Percentiles rank a stretch among this genome's conserved stretches.
Evolutionary conservation across 768 basidiomycete species (phyloP).

Genomic region (Leccinum ochraceum): DNA sequence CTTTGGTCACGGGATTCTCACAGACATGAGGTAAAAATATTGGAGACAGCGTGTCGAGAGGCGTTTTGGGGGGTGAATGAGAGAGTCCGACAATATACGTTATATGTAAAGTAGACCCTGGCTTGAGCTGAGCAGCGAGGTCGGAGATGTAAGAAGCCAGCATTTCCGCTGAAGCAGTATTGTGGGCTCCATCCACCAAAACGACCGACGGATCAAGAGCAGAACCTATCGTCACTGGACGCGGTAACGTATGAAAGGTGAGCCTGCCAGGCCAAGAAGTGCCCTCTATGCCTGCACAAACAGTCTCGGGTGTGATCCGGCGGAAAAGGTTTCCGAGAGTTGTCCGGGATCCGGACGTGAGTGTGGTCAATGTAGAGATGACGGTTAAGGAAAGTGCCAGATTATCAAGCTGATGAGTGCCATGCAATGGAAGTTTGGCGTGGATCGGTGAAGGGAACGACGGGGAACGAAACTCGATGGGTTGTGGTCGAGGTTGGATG

Average conservation of each 20-base stretch:
- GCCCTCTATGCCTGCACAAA: conserved; percentile 57
- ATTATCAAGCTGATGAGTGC: conserved; percentile 85
- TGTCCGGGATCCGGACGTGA: conserved; percentile 32
- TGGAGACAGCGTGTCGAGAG: conserved; percentile 67
- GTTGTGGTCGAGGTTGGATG: conserved; percentile 40
- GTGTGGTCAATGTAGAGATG: conserved; percentile 55
- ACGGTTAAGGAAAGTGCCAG: conserved; percentile 67
- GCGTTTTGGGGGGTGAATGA: conserved; percentile 83
- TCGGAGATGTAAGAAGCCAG: conserved; percentile 60
- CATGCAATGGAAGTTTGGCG: conserved; percentile 65
- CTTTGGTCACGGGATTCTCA: conserved; percentile 29
- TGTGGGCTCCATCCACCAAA: conserved; percentile 94
- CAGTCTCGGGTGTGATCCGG: conserved; percentile 46
- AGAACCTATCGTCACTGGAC: conserved; percentile 19
- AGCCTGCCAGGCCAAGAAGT: conserved; percentile 84
- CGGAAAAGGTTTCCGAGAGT: conserved; percentile 9
- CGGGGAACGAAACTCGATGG: conserved; percentile 44
- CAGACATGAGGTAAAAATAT: conserved; percentile 50
- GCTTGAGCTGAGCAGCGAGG: conserved; percentile 31
- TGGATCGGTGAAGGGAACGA: conserved; percentile 47
- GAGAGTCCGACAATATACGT: conserved; percentile 84
- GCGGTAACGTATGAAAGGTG: conserved; percentile 54
- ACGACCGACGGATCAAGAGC: conserved; percentile 38
- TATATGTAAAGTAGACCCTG: conserved; percentile 38
- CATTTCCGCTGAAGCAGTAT: conserved; percentile 70